Evolutionary conservation across 768 basidiomycete genomes (phyloP), one percentile per base, ranked within the genome.

Genomic region (Hericium alpestre): DNA sequence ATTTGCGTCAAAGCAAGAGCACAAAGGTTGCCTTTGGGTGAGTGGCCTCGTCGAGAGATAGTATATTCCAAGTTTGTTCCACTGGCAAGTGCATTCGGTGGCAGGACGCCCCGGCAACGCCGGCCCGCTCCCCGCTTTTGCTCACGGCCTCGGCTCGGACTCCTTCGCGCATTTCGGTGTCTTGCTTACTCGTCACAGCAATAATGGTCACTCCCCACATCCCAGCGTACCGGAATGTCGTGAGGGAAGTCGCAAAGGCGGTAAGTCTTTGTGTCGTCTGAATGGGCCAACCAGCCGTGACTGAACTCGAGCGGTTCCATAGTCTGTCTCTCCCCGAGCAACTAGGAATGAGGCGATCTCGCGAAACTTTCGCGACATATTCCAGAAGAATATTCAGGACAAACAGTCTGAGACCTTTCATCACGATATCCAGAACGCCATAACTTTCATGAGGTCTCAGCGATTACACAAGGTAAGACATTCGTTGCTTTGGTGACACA

Each of bases 361-460:
- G 1, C 65, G 73, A 38, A 77, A 74, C 62, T 75, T 87, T 59
- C 84, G 87, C 23, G 62, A 71, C 4, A 65, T 87, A 52, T 76
- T 82, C 37, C 4, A 32, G 79, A 81, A 61, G 69, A 71, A 56
- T 66, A 68, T 37, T 63, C 70, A 53, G 60, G 51, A 51, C 57
- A 39, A 37, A 16, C 51, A 18, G 12, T 40, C 41, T 13, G 23
- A 49, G 16, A 23, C 38, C 58, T 70, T 80, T 27, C 66, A 73
- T 15, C 70, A 72, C 11, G 83, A 84, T 61, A 66, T 83, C n/a
- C 72, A 80, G 58, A 82, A 86, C 62, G 74, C 78, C 2, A 68
- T 82, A 41, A 74, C 82, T 4, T 92, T 93, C 68, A 67, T 95
- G 69, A 73, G 73, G 46, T 81, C 90, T 8, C 85, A 90, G 65